A percentile compares a stretch with the other conserved stretches of the same genome.
Conservation (phyloP, 73 alveolate species). For the Tetrahymena borealis region DNA sequence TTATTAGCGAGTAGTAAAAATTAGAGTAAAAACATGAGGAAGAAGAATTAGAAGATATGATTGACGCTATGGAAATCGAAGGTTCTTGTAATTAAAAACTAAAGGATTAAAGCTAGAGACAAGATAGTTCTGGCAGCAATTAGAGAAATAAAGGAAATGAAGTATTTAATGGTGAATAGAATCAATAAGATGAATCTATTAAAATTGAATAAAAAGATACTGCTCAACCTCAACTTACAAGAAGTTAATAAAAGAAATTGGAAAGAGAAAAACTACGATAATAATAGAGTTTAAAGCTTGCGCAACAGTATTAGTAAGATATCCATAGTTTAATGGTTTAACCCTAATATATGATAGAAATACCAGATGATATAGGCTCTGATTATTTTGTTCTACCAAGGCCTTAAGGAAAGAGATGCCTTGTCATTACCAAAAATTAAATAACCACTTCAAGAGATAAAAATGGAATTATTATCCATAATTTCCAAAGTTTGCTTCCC, state of each 20-base stretch:
- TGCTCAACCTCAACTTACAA: neutral
- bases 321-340: neutral
- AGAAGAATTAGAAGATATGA: neutral
- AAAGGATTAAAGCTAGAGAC: neutral
- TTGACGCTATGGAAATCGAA: neutral
- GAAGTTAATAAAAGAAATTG: neutral
- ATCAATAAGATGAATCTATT: neutral
- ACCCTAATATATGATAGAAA: neutral
- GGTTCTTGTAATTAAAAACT: neutral
- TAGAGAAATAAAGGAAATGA: neutral
- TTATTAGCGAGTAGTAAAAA: neutral
- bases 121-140: neutral
- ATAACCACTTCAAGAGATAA: neutral
- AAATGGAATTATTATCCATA: neutral
- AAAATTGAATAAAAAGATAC: neutral
- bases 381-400: neutral
- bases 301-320: neutral
- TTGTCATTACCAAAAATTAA: neutral
- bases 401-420: neutral
- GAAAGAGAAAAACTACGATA: neutral
- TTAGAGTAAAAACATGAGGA: neutral
- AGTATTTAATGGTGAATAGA: neutral
- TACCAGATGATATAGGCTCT: neutral
- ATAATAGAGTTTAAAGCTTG: neutral
- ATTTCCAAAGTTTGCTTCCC: neutral